These are phyloP conservation scores for Phanerochaete carnosa DNA, from an alignment of 768 basidiomycete species.

Conservation along the genomic window DNA sequence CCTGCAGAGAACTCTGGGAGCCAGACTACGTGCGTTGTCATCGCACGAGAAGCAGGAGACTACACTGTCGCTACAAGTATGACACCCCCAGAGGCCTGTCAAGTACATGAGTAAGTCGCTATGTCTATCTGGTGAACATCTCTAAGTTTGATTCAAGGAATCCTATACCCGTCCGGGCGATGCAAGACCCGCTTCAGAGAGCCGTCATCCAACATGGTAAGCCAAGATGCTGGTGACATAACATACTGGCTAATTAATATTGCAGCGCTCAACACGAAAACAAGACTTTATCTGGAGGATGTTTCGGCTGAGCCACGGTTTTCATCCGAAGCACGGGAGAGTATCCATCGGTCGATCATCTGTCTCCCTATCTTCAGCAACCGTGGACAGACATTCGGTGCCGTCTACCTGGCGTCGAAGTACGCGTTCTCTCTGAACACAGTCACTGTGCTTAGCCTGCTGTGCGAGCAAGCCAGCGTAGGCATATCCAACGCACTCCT, in stretches of 20 bases:
- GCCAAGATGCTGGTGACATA: constrained; percentile 18
- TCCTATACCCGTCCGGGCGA: constrained; percentile 54
- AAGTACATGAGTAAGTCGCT: constrained; percentile 61
- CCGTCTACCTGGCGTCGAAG: constrained; percentile 63
- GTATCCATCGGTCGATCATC: constrained; percentile 55
- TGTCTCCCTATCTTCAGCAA: constrained; percentile 75
- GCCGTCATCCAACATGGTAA: constrained; percentile 66
- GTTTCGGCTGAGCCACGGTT: constrained; percentile 64
- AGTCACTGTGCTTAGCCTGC: constrained; percentile 57
- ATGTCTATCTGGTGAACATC: neutral
- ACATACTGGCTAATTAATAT: neutral
- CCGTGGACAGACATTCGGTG: constrained; percentile 72
- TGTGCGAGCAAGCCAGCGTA: constrained; percentile 74
- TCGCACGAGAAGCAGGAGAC: constrained; percentile 67
- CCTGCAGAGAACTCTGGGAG: constrained; percentile 58
- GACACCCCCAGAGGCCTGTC: constrained; percentile 53
- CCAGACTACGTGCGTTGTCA: constrained; percentile 64
- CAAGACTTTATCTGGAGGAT: constrained; percentile 57
- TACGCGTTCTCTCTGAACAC: constrained; percentile 61
- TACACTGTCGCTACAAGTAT: constrained; percentile 70
- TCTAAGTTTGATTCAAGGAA: constrained; percentile 37
- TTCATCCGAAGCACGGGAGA: constrained; percentile 63
- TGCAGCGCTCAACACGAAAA: constrained; percentile 63
- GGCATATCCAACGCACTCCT: constrained; percentile 73
- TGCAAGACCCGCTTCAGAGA: constrained; percentile 60